A percentile compares a stretch with the other conserved stretches of the same genome.
Evolutionary conservation across 805 yeast genomes (phyloP).

Genomic region (Sugiyamaella valdiviana): DNA sequence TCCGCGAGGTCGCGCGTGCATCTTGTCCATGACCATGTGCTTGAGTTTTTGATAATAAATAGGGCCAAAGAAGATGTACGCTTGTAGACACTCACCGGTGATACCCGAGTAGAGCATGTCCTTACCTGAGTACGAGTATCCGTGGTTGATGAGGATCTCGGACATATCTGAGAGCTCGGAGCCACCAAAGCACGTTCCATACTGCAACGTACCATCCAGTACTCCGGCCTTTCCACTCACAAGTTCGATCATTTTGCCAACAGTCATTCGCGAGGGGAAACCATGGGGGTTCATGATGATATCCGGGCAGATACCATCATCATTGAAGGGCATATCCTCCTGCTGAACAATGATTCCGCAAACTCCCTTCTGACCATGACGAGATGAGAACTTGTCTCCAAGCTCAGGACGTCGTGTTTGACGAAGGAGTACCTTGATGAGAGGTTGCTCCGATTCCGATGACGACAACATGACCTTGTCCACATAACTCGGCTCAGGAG

Average conservation of each 20-base stretch:
- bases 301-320: conserved; percentile 87
- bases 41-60: conserved; percentile 96
- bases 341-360: conserved; percentile 97
- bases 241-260: conserved; percentile 95
- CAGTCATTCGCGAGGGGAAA: conserved; percentile 99
- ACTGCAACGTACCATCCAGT: conserved; percentile 80
- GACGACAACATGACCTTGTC: conserved; percentile 98
- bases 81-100: conserved; percentile 95
- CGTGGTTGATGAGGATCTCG: conserved; percentile 77
- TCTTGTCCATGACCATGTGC: conserved; percentile 98
- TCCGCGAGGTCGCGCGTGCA: conserved; percentile 99
- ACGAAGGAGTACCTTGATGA: conserved; percentile 83
- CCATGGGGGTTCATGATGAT: conserved; percentile 99
- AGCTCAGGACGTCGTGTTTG: conserved; percentile 97
- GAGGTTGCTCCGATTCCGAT: conserved; percentile 89
- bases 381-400: conserved; percentile 94
- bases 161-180: conserved; percentile 96
- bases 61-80: conserved; percentile 97
- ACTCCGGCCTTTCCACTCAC: conserved; percentile 98
- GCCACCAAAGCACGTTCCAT: conserved; percentile 98
- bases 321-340: conserved; percentile 94
- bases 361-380: conserved; percentile 99
- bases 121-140: conserved; percentile 91
- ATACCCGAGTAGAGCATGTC: conserved; percentile 97
- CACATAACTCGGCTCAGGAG: conserved; percentile 91